Evolutionary conservation across 2,329 filamentous ascomycete species (phyloP), one percentile per base, ranked within the genome.

Genomic region (Aphanoascus verrucosus): DNA sequence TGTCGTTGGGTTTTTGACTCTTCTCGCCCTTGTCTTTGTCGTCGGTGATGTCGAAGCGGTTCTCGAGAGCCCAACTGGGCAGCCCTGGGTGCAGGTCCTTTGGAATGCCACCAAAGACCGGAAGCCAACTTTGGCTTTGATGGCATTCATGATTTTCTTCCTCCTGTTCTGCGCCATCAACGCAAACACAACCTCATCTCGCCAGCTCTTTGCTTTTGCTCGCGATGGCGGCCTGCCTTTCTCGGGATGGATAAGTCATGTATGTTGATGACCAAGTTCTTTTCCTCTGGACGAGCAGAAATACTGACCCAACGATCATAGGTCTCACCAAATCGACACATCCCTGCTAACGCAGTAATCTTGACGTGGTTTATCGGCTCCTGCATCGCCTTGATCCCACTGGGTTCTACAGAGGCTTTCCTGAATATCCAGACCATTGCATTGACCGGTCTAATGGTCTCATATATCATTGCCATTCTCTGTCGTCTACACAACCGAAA

Each of bases 161-260:
- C 55, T 55, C 14, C 58, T 63, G 15, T 64, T 61, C 31, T 61
- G 60, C 14, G 60, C 61, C 19, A 61, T 65, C 12, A 67, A 64
- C 19, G 75, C 77, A 56, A 72, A 82, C 0, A 77, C 76, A 1
- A 77, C 81, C 0, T 77, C 79, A 0, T 81, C 79, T 0, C 72
- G 79, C 7, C 74, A 80, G 53, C 73, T 78, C 11, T 81, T 75
- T 73, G 75, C 78, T 0, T 81, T 81, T 62, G 69, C 71, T 2
- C 67, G 71, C n/a, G 71, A 74, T 53, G 59, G 63, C 17, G 71
- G 71, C 2, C 53, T 73, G 4, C 70, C 70, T 6, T 71, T 67
- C 55, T 70, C 67, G 15, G 50, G 56, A 0, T 70, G 68, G 54
- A 68, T 73, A 14, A 64, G 63, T 38, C 64, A 68, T 55, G 67